Conservation (phyloP, 2,329 filamentous ascomycete genomes). For the Pestalotiopsis sp. region DNA sequence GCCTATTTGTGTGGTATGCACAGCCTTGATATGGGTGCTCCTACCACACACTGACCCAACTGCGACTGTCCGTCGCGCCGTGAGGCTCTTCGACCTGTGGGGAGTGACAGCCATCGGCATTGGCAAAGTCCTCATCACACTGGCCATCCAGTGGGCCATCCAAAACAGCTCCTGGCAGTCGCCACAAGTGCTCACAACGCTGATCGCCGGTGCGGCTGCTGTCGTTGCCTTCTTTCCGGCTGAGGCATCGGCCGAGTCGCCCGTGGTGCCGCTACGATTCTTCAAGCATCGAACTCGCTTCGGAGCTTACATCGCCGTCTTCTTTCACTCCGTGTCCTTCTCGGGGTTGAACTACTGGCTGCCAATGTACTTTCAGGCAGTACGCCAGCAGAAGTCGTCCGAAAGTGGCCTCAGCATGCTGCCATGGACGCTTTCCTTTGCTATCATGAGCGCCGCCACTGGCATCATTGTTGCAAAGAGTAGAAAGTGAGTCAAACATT, state of each 20-base stretch:
- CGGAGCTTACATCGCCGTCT: neutral
- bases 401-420: slow-evolving; percentile 8
- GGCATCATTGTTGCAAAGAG: neutral
- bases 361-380: slow-evolving; percentile 8
- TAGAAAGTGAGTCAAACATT: neutral
- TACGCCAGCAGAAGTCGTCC: slow-evolving; percentile 1
- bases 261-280: neutral
- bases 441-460: slow-evolving; percentile 4
- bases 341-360: slow-evolving; percentile 4
- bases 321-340: slow-evolving; percentile 2
- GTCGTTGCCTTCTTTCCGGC: neutral
- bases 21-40: neutral
- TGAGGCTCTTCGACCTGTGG: slow-evolving; percentile 3
- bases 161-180: neutral
- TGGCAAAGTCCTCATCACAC: slow-evolving; percentile 4
- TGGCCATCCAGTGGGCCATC: slow-evolving; percentile 6
- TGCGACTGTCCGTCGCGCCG: neutral
- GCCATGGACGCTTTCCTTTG: slow-evolving; percentile 4
- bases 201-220: neutral
- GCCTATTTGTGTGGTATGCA: neutral
- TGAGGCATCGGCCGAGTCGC: neutral
- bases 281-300: slow-evolving; percentile 1
- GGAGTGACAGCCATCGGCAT: neutral
- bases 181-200: neutral
- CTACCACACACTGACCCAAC: neutral